Percentiles rank a stretch among this genome's conserved stretches.
phyloP scores from a whole-genome alignment of 106 monocot genomes.

The Platanthera guangdongensis region DNA sequence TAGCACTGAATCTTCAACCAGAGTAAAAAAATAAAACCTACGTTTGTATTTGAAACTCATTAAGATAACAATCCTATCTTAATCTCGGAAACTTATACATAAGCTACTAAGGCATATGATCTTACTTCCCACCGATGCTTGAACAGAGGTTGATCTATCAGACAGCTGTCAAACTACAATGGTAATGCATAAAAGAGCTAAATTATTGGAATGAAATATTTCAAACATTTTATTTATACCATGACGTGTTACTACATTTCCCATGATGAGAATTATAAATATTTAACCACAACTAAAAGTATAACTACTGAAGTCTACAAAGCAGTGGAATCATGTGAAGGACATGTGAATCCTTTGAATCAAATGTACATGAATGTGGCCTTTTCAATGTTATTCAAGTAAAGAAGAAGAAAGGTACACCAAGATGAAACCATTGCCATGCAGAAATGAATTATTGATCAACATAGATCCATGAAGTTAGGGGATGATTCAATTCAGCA shows the following conservation, averaged over 20 bases:
- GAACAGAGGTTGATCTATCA: not conserved
- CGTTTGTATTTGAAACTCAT: not conserved
- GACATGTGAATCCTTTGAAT: not conserved
- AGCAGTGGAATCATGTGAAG: not conserved
- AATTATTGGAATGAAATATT: not conserved
- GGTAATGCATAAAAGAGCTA: not conserved
- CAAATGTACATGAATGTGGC: too few species aligned
- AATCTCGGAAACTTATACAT: not conserved
- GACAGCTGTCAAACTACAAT: not conserved
- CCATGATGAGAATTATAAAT: not conserved
- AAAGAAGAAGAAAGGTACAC: too few species aligned
- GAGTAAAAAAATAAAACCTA: not conserved
- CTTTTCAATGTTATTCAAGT: too few species aligned
- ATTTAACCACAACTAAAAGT: not conserved
- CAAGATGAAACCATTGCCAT: too few species aligned
- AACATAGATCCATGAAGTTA: too few species aligned
- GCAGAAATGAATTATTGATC: too few species aligned
- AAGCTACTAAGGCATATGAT: not conserved
- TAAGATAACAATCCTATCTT: not conserved
- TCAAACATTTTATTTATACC: not conserved
- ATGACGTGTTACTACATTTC: not conserved
- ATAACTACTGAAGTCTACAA: not conserved
- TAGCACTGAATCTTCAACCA: too few species aligned
- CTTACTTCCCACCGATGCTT: not conserved
- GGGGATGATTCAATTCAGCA: too few species aligned